Evolutionary conservation across 1,284 basidiomycete species (phyloP).

Genomic region (Lignosus rhinocerotis): DNA sequence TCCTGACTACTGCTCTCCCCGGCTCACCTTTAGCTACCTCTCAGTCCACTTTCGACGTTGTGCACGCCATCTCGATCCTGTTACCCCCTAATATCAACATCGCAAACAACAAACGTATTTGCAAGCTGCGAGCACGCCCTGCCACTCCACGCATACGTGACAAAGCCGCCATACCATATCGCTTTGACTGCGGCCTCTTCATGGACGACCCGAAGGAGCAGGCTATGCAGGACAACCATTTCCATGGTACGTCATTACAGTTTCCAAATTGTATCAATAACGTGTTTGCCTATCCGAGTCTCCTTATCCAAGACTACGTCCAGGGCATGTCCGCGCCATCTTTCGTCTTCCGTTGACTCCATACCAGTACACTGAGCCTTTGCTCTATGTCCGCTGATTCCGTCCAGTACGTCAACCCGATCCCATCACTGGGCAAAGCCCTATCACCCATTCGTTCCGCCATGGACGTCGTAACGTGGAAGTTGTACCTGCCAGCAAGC

Average conservation of each 20-base stretch:
- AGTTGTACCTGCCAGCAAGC: not conserved
- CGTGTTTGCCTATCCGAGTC: not conserved
- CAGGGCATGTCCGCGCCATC: not conserved
- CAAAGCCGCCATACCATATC: not conserved
- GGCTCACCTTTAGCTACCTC: not conserved
- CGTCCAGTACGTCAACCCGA: slow-evolving; percentile 1
- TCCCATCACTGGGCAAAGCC: not conserved
- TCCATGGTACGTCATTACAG: not conserved
- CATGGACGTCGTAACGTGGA: not conserved
- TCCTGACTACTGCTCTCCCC: not conserved
- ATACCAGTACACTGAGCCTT: not conserved
- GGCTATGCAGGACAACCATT: not conserved
- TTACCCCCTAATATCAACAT: not conserved
- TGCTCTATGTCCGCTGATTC: slow-evolving; percentile 5
- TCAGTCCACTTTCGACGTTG: not conserved
- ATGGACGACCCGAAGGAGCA: not conserved
- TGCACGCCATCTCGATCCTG: not conserved
- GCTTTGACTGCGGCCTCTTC: slow-evolving; percentile 5
- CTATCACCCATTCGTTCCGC: not conserved
- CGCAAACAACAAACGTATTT: not conserved
- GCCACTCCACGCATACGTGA: not conserved
- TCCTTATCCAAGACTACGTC: not conserved
- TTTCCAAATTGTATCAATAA: not conserved
- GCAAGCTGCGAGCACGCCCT: not conserved
- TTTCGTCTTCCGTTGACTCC: not conserved